Base-by-base conservation (phyloP, 202 grass and related monocot genomes). In the Thinopyrum obtusiflorum region DNA sequence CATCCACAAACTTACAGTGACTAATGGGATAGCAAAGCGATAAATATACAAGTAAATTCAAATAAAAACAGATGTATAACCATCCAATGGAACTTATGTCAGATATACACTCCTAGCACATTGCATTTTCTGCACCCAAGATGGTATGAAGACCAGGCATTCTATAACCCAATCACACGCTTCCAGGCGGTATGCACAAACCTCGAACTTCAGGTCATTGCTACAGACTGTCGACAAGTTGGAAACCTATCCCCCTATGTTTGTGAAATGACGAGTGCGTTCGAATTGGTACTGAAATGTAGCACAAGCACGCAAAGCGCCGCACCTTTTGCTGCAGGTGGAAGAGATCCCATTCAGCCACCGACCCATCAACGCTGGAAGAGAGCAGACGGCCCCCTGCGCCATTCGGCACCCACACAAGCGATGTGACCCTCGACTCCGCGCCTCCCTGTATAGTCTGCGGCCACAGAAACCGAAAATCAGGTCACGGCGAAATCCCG, bases 281-380 rank as follows among this genome's bases (percentile, higher is more conserved):
- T 9, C 27, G 40, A 78, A 70, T 29, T 5, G 55, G 40, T 81
- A 87, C 4, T 49, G 37, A 82, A 82, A 81, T 65, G 61, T n/a
- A 61, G 77, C 21, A 24, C 24, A 70, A 83, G 4, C 71, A 80
- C 27, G 17, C 3, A 7, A 77, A 86, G 26, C 4, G 55, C 72
- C 11, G 13, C 65, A 99, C 97, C 90, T 96, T 94, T 64, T 99
- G 85, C 23, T 67, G 80, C 11, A 96, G 80, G 62, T 88, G 79
- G 78, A 91, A 93, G 53, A 99, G 86, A 88, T 99, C 93, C 97
- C 97, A 99, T 73, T 99, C 97, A 14, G 83, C 47, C 55, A 99
- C 93, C 11, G 92, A 92, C 44, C 97, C 93, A 39, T 96, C 92
- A 3, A 99, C 74, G 72, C 93, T 94, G 62, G 92, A 99, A 11